These are phyloP conservation scores for Bolboschoenoplectus hybrid DNA, from an alignment of 202 grass and related monocot genomes.

Conservation along the genomic window DNA sequence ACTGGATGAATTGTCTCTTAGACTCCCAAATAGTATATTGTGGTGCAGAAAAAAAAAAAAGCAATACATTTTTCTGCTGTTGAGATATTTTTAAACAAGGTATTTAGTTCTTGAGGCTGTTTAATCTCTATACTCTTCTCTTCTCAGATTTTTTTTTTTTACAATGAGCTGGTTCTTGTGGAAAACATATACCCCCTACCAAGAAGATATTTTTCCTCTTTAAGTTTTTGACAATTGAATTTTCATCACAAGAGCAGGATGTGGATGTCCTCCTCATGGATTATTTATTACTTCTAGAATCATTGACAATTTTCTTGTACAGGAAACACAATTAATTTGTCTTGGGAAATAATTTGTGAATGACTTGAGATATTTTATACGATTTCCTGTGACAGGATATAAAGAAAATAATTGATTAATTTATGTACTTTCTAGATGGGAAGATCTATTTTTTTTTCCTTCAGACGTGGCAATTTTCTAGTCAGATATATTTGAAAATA, in stretches of 20 bases:
- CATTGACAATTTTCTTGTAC: not conserved
- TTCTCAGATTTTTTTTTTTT: slow-evolving; percentile 5
- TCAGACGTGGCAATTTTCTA: not conserved
- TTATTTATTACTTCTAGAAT: not conserved
- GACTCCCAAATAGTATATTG: not conserved
- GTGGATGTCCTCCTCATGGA: not conserved
- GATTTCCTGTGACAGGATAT: not conserved
- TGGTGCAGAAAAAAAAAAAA: not conserved
- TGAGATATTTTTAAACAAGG: not conserved
- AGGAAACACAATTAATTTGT: not conserved
- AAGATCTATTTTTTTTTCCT: too few species aligned
- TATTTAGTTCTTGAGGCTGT: not conserved
- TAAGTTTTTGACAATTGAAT: not conserved
- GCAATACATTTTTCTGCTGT: not conserved
- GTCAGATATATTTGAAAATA: too few species aligned
- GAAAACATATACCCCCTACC: not conserved
- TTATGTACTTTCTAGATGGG: not conserved
- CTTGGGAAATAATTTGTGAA: not conserved
- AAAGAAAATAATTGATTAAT: not conserved
- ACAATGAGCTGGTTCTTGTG: not conserved
- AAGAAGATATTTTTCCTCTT: not conserved
- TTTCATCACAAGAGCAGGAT: not conserved
- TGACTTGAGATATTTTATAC: not conserved
- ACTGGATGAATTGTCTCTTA: not conserved
- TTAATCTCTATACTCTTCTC: not conserved